Conservation (phyloP, 2,329 filamentous ascomycete genomes). For the Helotiales sp. region DNA sequence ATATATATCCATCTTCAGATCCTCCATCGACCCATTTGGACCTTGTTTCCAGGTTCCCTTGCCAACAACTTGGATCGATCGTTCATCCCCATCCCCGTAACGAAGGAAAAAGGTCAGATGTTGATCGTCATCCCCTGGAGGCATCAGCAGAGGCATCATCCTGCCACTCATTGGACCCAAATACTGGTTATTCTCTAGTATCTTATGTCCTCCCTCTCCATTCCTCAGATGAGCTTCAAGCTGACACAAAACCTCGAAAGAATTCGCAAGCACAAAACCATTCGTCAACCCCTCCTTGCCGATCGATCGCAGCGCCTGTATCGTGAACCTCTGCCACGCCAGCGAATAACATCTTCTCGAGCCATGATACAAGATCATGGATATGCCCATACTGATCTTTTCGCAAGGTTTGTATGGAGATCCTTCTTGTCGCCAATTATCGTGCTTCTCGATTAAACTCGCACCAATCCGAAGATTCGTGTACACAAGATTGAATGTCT, state of each 20-base stretch:
- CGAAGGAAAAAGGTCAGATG: constrained; percentile 17
- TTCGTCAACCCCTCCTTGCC: constrained; percentile 22
- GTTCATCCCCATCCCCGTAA: constrained; percentile 15
- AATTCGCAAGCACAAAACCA: constrained; percentile 17
- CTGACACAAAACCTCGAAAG: constrained; percentile 18
- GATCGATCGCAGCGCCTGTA: constrained; percentile 15
- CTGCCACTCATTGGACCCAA: constrained; percentile 15
- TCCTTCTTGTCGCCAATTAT: background rate
- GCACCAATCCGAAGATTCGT: constrained; percentile 17
- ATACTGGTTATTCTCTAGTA: background rate
- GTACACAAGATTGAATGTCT: constrained; percentile 21
- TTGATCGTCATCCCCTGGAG: constrained; percentile 11
- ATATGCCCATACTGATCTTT: constrained; percentile 21
- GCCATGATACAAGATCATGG: constrained; percentile 20
- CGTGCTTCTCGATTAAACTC: constrained; percentile 10
- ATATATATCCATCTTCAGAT: constrained; percentile 16
- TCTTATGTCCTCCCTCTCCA: background rate
- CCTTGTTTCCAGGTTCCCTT: constrained; percentile 22
- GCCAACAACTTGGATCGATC: constrained; percentile 15
- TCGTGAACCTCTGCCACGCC: constrained; percentile 22
- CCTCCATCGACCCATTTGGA: constrained; percentile 8
- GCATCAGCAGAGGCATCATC: constrained; percentile 21
- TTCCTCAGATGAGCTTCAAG: constrained; percentile 7
- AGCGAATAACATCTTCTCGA: constrained; percentile 23
- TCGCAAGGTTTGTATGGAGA: constrained; percentile 24